Evolutionary conservation across 2,329 filamentous ascomycete species (phyloP).

Genomic region (Fusarium sororula): DNA sequence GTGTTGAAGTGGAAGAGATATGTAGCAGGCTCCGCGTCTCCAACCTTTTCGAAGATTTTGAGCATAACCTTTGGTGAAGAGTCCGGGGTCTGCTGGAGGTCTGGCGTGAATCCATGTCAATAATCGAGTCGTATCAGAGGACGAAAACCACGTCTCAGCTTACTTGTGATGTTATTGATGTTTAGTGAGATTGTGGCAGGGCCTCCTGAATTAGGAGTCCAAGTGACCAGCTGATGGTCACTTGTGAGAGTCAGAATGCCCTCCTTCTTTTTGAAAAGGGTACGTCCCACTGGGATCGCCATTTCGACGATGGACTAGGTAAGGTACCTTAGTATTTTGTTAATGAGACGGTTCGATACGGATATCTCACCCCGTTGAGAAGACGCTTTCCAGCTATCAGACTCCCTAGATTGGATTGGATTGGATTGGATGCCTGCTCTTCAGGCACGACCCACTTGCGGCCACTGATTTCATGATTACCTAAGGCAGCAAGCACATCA

Average conservation of each 20-base stretch:
- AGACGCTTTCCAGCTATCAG: neutral
- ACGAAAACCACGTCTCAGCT: conserved; percentile 42
- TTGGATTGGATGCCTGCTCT: neutral
- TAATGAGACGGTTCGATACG: neutral
- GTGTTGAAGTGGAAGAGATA: conserved; percentile 94
- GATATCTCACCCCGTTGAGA: neutral
- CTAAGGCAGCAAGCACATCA: neutral
- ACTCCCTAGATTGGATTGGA: too few species aligned
- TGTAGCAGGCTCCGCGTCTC: conserved; percentile 67
- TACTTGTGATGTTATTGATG: conserved; percentile 84
- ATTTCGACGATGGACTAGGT: conserved; percentile 48
- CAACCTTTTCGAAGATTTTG: conserved; percentile 83
- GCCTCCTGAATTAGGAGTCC: conserved; percentile 76
- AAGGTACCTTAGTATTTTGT: neutral
- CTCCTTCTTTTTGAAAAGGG: conserved; percentile 95
- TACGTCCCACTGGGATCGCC: conserved; percentile 70
- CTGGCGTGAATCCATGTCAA: conserved; percentile 53
- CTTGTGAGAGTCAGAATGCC: conserved; percentile 79
- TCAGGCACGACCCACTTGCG: conserved; percentile 13
- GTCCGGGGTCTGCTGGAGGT: conserved; percentile 94
- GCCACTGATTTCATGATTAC: conserved; percentile 17
- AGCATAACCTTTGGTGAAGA: conserved; percentile 91
- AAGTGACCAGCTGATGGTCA: conserved; percentile 79
- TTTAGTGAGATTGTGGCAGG: conserved; percentile 74
- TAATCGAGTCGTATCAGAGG: neutral